These are phyloP conservation scores for Lodderomyces pseudojiufengensis DNA, from an alignment of 1,139 yeast species.

Conservation along the genomic window DNA sequence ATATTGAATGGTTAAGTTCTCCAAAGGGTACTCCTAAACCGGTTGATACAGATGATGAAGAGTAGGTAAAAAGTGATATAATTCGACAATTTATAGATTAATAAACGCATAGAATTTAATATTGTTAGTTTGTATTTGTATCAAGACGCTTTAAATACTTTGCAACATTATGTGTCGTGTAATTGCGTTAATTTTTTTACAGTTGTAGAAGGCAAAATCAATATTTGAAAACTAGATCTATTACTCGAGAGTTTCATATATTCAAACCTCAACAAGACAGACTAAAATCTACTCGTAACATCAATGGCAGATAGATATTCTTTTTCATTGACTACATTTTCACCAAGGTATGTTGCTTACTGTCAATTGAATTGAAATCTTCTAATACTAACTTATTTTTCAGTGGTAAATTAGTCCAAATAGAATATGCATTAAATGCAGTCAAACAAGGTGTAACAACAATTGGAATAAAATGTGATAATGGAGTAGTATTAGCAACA, in stretches of 20 bases:
- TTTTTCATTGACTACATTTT: constrained; percentile 91
- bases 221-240: constrained; percentile 5
- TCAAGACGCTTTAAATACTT: too few species aligned
- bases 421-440: constrained; percentile 95
- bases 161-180: not conserved
- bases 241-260: too few species aligned
- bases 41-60: constrained; percentile 89
- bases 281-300: too few species aligned
- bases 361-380: not conserved
- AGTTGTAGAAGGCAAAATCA: constrained; percentile 17
- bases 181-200: not conserved
- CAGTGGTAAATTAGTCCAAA: constrained; percentile 96
- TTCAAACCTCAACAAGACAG: constrained; percentile 1
- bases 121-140: not conserved
- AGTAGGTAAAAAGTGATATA: constrained; percentile 16
- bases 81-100: not conserved
- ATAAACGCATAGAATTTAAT: not conserved
- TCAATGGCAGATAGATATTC: constrained; percentile 98
- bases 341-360: constrained; percentile 70
- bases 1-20: constrained; percentile 89
- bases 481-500: constrained; percentile 95
- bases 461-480: constrained; percentile 91
- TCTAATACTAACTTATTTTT: constrained; percentile 6
- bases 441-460: constrained; percentile 98
- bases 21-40: constrained; percentile 98